phyloP scores from a whole-genome alignment of 2,329 filamentous ascomycete species.

The Chrysosphaeria jannelii region DNA sequence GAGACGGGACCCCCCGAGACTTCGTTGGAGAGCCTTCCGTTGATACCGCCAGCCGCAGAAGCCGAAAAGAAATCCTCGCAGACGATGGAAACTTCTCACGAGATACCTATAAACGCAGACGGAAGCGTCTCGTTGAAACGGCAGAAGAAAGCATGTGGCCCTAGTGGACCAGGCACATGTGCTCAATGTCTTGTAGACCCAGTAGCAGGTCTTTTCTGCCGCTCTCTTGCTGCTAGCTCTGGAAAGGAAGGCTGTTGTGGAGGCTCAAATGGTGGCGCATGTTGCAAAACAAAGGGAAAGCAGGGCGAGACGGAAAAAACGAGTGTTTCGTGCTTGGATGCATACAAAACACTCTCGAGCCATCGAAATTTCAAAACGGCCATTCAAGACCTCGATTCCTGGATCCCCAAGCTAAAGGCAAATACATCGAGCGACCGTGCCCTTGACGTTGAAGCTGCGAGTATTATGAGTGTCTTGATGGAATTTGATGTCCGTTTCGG shows the following conservation, averaged over 20 bases:
- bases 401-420: constrained; percentile 35
- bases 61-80: too few species aligned
- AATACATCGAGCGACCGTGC: constrained; percentile 17
- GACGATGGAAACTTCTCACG: too few species aligned
- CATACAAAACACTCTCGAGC: constrained; percentile 49
- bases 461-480: constrained; percentile 62
- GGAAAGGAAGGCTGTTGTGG: constrained; percentile 21
- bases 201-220: constrained; percentile 57
- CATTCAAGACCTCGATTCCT: constrained; percentile 41
- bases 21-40: too few species aligned
- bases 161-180: constrained; percentile 48
- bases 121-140: constrained; percentile 10
- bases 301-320: constrained; percentile 6
- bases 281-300: constrained; percentile 20
- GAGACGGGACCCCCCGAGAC: too few species aligned
- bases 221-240: constrained; percentile 40
- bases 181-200: constrained; percentile 51
- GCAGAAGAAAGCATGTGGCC: constrained; percentile 16
- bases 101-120: too few species aligned
- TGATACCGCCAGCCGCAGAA: too few species aligned
- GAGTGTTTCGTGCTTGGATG: constrained; percentile 43
- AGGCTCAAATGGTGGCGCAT: constrained; percentile 27
- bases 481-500: constrained; percentile 53
- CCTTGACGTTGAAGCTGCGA: constrained; percentile 55
- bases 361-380: constrained; percentile 49